Conservation (phyloP, 2,329 filamentous ascomycete genomes). For the Aureobasidium namibiae region DNA sequence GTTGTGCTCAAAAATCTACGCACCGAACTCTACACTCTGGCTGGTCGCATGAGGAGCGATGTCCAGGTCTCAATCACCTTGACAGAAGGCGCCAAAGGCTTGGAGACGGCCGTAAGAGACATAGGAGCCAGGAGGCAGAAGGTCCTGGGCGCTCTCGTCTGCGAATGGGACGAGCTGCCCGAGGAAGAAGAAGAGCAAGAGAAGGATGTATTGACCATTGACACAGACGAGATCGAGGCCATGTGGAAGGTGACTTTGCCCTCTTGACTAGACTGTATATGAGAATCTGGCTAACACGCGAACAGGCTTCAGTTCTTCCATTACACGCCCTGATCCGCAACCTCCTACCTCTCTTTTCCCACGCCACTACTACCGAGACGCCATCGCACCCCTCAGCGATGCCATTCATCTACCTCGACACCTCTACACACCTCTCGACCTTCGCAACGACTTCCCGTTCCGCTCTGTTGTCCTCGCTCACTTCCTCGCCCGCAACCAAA, state of each 20-base stretch:
- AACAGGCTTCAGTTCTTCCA: conserved; percentile 1
- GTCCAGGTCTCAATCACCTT: conserved; percentile 3
- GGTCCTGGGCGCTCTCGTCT: conserved; percentile 9
- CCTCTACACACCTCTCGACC: background rate
- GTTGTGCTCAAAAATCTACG: conserved; percentile 2
- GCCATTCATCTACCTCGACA: conserved; percentile 14
- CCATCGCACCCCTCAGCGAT: background rate
- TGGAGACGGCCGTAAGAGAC: background rate
- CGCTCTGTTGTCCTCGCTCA: background rate
- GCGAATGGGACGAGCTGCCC: background rate
- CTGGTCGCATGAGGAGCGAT: conserved; percentile 3
- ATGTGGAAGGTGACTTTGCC: conserved; percentile 1
- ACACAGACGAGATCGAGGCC: conserved; percentile 3
- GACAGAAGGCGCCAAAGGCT: background rate
- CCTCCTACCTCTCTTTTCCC: conserved; percentile 8
- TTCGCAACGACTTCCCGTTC: background rate
- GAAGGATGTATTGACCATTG: conserved; percentile 5
- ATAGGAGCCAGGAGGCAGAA: background rate
- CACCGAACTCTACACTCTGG: conserved; percentile 11
- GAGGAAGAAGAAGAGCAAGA: background rate
- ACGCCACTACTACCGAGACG: background rate
- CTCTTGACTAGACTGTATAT: background rate
- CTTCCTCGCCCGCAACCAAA: conserved; percentile 8
- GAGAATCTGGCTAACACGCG: background rate
- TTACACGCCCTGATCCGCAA: conserved; percentile 12